Evolutionary conservation across 2,329 filamentous ascomycete genomes (phyloP).

Genomic region (Monosporascus sp.): DNA sequence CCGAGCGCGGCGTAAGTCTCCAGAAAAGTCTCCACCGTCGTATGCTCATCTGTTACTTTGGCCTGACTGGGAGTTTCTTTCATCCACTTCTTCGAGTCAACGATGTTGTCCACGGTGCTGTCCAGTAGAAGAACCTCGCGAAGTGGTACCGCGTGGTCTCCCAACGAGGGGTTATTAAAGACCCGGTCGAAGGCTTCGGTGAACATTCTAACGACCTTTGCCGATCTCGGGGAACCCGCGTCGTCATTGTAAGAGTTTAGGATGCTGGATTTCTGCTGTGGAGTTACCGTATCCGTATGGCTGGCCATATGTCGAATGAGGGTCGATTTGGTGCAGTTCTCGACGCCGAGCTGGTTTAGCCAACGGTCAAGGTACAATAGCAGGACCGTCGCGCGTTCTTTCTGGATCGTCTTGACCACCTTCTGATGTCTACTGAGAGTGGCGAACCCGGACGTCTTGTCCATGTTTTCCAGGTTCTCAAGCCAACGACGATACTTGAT

Average conservation of each 20-base stretch:
- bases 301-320: slow-evolving; percentile 49
- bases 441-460: slow-evolving; percentile 52
- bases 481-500: slow-evolving; percentile 51
- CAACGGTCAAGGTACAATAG: slow-evolving; percentile 50
- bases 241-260: slow-evolving; percentile 42
- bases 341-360: slow-evolving; percentile 44
- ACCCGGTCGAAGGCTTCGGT: slow-evolving; percentile 52
- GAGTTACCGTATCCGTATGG: slow-evolving; percentile 42
- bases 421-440: slow-evolving; percentile 48
- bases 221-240: slow-evolving; percentile 35
- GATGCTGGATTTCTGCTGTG: slow-evolving; percentile 48
- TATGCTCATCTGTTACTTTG: slow-evolving; percentile 28
- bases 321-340: slow-evolving; percentile 45
- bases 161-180: slow-evolving; percentile 35
- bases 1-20: slow-evolving; percentile 51
- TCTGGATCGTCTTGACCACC: slow-evolving; percentile 40
- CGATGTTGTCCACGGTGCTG: slow-evolving; percentile 46
- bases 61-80: slow-evolving; percentile 36
- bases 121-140: slow-evolving; percentile 49
- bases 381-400: slow-evolving; percentile 46
- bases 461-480: slow-evolving; percentile 51
- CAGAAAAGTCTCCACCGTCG: slow-evolving; percentile 40
- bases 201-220: slow-evolving; percentile 42
- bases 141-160: slow-evolving; percentile 38
- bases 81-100: slow-evolving; percentile 48